Conservation (phyloP, 2,329 filamentous ascomycete genomes). For the Xylaria multiplex region DNA sequence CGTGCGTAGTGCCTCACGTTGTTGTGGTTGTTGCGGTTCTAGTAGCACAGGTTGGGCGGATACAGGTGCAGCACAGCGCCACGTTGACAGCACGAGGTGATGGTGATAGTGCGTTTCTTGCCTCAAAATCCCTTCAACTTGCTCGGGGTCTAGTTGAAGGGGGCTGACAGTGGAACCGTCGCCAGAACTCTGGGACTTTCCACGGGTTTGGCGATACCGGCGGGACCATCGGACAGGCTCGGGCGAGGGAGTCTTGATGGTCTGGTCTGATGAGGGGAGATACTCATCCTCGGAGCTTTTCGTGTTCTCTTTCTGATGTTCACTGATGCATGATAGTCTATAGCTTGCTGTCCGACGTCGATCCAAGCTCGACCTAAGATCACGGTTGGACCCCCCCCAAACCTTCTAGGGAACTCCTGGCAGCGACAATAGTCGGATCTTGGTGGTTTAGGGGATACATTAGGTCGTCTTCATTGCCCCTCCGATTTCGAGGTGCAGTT, state of each 20-base stretch:
- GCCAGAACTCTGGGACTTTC: conserved; percentile 35
- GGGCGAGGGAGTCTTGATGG: conserved; percentile 26
- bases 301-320: conserved; percentile 37
- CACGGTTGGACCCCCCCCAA: conserved; percentile 8
- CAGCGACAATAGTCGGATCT: conserved; percentile 25
- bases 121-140: conserved; percentile 26
- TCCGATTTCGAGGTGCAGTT: conserved; percentile 18
- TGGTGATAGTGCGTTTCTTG: conserved; percentile 29
- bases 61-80: conserved; percentile 22
- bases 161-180: conserved; percentile 35
- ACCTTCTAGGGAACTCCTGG: conserved; percentile 22
- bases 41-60: not conserved
- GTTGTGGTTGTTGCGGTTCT: not conserved
- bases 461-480: conserved; percentile 37
- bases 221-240: conserved; percentile 27
- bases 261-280: conserved; percentile 21
- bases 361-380: conserved; percentile 5
- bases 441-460: conserved; percentile 39
- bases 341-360: conserved; percentile 24
- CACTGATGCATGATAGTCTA: conserved; percentile 33
- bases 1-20: not conserved
- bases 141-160: conserved; percentile 33
- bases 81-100: conserved; percentile 33
- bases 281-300: conserved; percentile 39
- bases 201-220: conserved; percentile 28